Conservation (phyloP, 441 rosid genomes). For the Flueggea neowawraea region DNA sequence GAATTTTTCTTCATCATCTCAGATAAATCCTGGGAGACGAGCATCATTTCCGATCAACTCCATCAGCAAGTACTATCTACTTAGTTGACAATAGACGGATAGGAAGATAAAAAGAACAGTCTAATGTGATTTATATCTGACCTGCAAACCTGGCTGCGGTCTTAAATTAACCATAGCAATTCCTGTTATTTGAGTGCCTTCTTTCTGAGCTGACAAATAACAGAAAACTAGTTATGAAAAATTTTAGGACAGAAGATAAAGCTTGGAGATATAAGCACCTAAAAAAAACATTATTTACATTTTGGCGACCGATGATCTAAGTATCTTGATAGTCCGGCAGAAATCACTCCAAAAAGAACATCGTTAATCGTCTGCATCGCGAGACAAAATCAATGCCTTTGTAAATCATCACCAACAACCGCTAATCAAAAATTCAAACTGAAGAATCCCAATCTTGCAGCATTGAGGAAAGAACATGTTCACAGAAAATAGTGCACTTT, state of each 20-base stretch:
- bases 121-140: not conserved
- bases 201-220: slow-evolving; percentile 22
- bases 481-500: too few species aligned
- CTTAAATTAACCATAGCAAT: slow-evolving; percentile 53
- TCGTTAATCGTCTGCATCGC: slow-evolving; percentile 50
- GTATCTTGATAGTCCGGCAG: slow-evolving; percentile 46
- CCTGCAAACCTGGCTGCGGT: slow-evolving; percentile 41
- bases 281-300: not conserved
- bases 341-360: slow-evolving; percentile 51
- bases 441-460: too few species aligned
- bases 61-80: not conserved
- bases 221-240: not conserved
- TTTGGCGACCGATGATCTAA: slow-evolving; percentile 38
- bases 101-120: too few species aligned
- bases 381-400: too few species aligned
- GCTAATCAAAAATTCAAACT: too few species aligned
- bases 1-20: not conserved
- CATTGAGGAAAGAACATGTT: too few species aligned
- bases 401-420: too few species aligned
- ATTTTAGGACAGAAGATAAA: too few species aligned
- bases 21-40: not conserved
- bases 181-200: slow-evolving; percentile 45
- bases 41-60: not conserved
- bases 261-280: too few species aligned
- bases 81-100: too few species aligned